A percentile compares a stretch with the other conserved stretches of the same genome.
phyloP scores from a whole-genome alignment of 1,284 basidiomycete species.

The Coniferiporia sulphurascens region DNA sequence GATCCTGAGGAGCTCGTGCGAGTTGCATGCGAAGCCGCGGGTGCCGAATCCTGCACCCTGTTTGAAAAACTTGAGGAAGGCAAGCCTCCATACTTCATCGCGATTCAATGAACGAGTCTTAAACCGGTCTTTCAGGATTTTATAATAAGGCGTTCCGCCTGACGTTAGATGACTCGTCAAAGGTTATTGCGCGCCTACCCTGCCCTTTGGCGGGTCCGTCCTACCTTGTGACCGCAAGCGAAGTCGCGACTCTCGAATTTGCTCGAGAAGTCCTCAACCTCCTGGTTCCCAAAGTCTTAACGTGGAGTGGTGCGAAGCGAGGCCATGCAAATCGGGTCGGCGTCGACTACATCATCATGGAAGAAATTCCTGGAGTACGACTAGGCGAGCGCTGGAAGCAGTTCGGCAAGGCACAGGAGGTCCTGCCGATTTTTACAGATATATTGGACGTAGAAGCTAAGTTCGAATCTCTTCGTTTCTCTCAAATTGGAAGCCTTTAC shows the following conservation, averaged over 20 bases:
- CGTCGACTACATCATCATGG: conserved; percentile 36
- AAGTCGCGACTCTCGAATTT: conserved; percentile 37
- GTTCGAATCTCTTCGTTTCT: conserved; percentile 24
- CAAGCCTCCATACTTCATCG: not conserved
- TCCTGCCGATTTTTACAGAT: conserved; percentile 18
- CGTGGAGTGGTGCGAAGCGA: conserved; percentile 24
- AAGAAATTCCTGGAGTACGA: conserved; percentile 29
- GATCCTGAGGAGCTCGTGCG: conserved; percentile 20
- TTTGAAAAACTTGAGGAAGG: conserved; percentile 23
- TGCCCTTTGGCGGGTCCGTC: conserved; percentile 28
- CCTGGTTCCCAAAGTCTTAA: conserved; percentile 31
- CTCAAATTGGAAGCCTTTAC: conserved; percentile 34
- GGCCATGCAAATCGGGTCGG: conserved; percentile 27
- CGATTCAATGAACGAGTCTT: not conserved
- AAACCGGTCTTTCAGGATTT: conserved; percentile 2
- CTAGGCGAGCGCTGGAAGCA: conserved; percentile 23
- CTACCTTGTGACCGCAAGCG: conserved; percentile 33
- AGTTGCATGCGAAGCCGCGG: conserved; percentile 19
- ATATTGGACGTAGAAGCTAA: conserved; percentile 23
- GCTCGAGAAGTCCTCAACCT: conserved; percentile 27
- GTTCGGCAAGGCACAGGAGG: conserved; percentile 12
- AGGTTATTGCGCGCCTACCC: conserved; percentile 31
- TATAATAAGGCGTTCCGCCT: conserved; percentile 31
- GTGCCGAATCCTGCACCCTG: conserved; percentile 14
- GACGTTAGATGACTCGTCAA: conserved; percentile 27